Evolutionary conservation across 169 alveolate genomes (phyloP).

Genomic region (Cryptosporidium andersoni): DNA sequence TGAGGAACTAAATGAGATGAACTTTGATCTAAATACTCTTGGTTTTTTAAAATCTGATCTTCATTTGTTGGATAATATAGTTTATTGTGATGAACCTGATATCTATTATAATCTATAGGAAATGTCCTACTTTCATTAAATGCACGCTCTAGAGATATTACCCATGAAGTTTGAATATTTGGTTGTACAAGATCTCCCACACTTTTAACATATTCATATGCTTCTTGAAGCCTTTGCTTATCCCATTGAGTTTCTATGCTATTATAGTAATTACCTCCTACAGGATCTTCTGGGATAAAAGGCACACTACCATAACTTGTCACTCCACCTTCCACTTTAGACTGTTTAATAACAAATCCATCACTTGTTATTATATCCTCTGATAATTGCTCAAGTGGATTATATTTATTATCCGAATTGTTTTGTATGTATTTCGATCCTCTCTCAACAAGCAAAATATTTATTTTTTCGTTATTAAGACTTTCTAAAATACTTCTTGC

Average conservation of each 20-base stretch:
- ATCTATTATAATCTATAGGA: constrained; percentile 6
- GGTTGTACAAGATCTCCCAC: constrained; percentile 65
- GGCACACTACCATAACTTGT: constrained; percentile 62
- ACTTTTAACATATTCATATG: constrained; percentile 57
- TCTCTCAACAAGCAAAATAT: constrained; percentile 23
- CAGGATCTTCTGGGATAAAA: constrained; percentile 32
- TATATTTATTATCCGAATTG: constrained; percentile 10
- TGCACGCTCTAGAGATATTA: constrained; percentile 39
- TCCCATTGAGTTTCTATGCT: constrained; percentile 1
- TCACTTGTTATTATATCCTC: constrained; percentile 19
- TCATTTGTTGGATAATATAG: neutral
- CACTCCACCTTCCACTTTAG: constrained; percentile 42
- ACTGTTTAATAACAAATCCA: constrained; percentile 11
- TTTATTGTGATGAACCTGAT: neutral
- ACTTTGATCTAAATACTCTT: neutral
- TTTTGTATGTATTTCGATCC: constrained; percentile 22
- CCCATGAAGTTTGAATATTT: constrained; percentile 62
- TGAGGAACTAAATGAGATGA: constrained; percentile 40
- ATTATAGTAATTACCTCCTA: constrained; percentile 36
- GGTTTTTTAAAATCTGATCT: neutral
- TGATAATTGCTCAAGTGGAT: neutral
- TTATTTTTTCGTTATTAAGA: constrained; percentile 9
- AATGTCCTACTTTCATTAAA: constrained; percentile 51
- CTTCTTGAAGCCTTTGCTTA: constrained; percentile 29
- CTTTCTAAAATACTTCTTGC: constrained; percentile 43